Base-by-base conservation (phyloP, 2,329 filamentous ascomycete genomes). In the Periconia macrospinosa region DNA sequence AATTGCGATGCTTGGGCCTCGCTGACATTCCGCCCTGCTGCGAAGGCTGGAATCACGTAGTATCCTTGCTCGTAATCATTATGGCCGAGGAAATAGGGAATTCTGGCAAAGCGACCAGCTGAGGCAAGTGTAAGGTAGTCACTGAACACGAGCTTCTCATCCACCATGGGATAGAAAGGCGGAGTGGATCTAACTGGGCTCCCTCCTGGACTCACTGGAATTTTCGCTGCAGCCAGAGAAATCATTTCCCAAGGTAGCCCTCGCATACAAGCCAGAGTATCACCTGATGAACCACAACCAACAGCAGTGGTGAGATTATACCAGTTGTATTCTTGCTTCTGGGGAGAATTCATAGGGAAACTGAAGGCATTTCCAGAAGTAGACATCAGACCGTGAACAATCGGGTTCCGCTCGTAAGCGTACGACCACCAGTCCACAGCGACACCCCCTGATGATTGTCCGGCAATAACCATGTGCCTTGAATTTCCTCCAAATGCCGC, bases 401-500 rank as follows among this genome's bases (percentile, higher is more conserved):
- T 82, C 14, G 80, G 78, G 33, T 82, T 73, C 0, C 74, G 45
- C 3, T 50, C 53, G 49, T 76, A 81, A 0, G 80, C 76, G 49
- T 79, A 82, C 0, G 76, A 69, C 70, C 76, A 79, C 63, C 76
- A 78, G 55, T 82, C 79, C 0, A 77, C 76, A 1, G 72, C 61
- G 3, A 71, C 56, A 11, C 56, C 55, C 9, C 81, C 80, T 2
- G 81, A 78, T 30, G 78, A 79, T 63, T 81, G 76, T 13, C 81
- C 81, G 62, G 77, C 78, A 17, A 81, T 69, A 0, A 74, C 74
- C 56, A 82, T 80, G 37, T 27, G 23, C 23, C 0, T 69, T 57
- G 7, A 62, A 54, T 82, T 78, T 15, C 83, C 82, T 17, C 81
- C 81, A 56, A 85, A 85, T 1, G 68, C 66, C 9, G 62, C 74